Conservation (phyloP, 306 rosid species). For the Lagenaria siceraria region DNA sequence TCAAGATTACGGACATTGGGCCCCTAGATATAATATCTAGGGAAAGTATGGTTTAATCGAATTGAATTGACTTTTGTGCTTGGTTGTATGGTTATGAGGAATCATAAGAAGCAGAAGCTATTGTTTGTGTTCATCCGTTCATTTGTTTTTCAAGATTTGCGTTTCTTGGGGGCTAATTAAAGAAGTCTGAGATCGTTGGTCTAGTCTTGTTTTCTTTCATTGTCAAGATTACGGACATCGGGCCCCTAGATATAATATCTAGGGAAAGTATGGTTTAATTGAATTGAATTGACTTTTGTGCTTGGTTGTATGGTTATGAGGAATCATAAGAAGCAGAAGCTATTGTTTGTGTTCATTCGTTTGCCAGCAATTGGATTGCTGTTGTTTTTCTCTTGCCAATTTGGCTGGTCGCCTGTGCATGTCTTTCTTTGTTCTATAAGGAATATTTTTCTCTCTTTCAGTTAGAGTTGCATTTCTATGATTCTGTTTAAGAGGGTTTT, state of each 20-base stretch:
- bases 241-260: neutral
- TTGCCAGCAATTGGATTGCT: too few relatives aligned
- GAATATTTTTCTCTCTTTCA: too few relatives aligned
- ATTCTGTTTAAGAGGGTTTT: neutral
- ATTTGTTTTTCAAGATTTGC: neutral
- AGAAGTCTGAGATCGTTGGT: neutral
- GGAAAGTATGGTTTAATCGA: neutral
- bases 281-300: neutral
- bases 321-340: neutral
- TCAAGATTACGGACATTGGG: neutral
- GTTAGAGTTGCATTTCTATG: neutral
- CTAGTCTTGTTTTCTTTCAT: neutral
- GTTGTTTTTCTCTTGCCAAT: neutral
- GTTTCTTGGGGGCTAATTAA: too few relatives aligned
- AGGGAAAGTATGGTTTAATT: neutral
- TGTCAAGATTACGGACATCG: neutral
- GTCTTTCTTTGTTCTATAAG: neutral
- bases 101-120: neutral
- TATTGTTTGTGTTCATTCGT: neutral
- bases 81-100: neutral
- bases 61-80: neutral
- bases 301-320: neutral
- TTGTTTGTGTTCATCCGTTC: neutral
- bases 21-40: too few relatives aligned
- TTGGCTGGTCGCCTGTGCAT: neutral